A percentile compares a stretch with the other conserved stretches of the same genome.
Conservation (phyloP, 371 early-diverging fungal genomes). For the Mucor mucedo region DNA sequence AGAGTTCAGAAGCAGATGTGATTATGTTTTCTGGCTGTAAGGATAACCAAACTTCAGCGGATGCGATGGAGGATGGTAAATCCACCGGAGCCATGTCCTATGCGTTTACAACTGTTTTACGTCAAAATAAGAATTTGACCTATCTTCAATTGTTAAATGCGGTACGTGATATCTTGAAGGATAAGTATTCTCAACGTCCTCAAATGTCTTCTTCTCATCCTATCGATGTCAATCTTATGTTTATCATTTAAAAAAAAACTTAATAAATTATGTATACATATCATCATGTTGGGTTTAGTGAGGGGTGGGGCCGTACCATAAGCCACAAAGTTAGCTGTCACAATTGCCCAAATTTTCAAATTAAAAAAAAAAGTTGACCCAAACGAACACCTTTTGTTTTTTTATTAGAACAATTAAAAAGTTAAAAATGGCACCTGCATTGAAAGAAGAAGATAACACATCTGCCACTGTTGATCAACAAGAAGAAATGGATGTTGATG, state of each 20-base stretch:
- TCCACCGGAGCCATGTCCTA: constrained; percentile 88
- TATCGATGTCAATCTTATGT: constrained; percentile 73
- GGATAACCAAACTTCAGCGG: constrained; percentile 88
- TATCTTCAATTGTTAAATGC: constrained; percentile 77
- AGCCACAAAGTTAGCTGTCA: constrained; percentile 4
- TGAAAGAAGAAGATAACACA: constrained; percentile 18
- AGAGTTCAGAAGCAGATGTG: constrained; percentile 72
- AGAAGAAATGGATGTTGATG: constrained; percentile 33
- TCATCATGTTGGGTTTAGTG: too few relatives aligned
- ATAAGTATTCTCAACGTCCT: constrained; percentile 81
- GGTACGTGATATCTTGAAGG: constrained; percentile 67
- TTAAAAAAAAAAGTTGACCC: constrained; percentile 1
- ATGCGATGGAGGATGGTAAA: constrained; percentile 64
- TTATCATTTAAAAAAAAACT: constrained; percentile 59
- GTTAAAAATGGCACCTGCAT: constrained; percentile 28
- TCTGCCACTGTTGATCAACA: constrained; percentile 11
- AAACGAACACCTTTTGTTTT: not conserved
- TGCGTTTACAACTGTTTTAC: constrained; percentile 68
- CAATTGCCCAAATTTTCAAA: not conserved
- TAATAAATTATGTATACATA: too few relatives aligned
- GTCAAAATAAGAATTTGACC: constrained; percentile 64
- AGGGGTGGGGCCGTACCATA: not conserved
- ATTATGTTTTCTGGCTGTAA: constrained; percentile 88
- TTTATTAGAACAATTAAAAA: not conserved
- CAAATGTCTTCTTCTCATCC: constrained; percentile 79